These are phyloP conservation scores for Meyerozyma sp. DNA, from an alignment of 1,139 yeast genomes.

Conservation along the genomic window DNA sequence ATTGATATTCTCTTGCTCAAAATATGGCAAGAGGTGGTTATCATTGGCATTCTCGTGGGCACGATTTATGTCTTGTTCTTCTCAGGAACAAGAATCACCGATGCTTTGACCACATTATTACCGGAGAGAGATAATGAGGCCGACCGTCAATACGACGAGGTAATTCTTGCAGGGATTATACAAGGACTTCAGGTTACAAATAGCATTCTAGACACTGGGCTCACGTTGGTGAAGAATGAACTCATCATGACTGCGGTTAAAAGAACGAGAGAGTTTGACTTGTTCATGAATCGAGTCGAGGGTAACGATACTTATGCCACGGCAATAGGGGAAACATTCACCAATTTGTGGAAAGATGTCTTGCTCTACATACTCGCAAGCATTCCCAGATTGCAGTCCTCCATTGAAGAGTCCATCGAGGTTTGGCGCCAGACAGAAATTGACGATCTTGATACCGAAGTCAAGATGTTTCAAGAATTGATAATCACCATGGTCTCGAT, in stretches of 20 bases:
- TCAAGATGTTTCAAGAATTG: conserved; percentile 5
- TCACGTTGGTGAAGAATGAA: conserved; percentile 7
- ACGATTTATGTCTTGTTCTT: conserved; percentile 10
- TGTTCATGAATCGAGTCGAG: conserved; percentile 11
- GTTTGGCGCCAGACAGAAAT: conserved; percentile 17
- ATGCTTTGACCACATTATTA: conserved; percentile 7
- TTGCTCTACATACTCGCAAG: conserved; percentile 16
- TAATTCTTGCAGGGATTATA: conserved; percentile 2
- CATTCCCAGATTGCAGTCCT: conserved; percentile 15
- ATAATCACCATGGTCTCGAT: conserved; percentile 2
- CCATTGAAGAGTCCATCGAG: conserved; percentile 12
- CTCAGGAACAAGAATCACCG: conserved; percentile 12
- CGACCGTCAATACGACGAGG: conserved; percentile 2
- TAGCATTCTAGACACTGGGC: conserved; percentile 4
- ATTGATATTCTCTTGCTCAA: conserved; percentile 7
- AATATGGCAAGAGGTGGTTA: conserved; percentile 6
- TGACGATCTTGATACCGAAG: conserved; percentile 11
- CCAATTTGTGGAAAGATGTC: conserved; percentile 17
- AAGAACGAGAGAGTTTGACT: conserved; percentile 22
- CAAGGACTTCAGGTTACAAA: conserved; percentile 7
- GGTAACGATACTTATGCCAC: conserved; percentile 5
- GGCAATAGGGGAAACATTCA: conserved; percentile 8
- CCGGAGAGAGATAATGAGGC: conserved; percentile 1
- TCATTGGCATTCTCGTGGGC: conserved; percentile 2
- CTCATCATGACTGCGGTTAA: conserved; percentile 14